phyloP scores from a whole-genome alignment of 805 yeast genomes.

The Nakazawaea siamensis region DNA sequence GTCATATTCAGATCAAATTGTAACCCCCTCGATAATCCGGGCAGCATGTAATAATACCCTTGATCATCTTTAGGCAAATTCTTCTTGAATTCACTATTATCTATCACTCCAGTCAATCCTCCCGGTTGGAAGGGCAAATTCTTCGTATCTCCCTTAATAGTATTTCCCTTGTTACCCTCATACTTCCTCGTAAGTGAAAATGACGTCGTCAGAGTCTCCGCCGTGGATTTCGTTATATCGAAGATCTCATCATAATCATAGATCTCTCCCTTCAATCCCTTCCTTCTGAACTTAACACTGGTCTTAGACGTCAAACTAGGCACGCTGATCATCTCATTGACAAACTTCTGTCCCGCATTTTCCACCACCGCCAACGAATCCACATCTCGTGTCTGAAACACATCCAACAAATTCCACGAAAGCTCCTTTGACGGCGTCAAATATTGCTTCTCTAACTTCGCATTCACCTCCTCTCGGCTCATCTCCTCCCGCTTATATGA shows the following conservation, averaged over 20 bases:
- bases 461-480: constrained; percentile 9
- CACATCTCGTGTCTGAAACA: constrained; percentile 47
- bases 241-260: constrained; percentile 54
- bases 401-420: constrained; percentile 63
- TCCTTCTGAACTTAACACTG: constrained; percentile 56
- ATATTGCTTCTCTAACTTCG: constrained; percentile 30
- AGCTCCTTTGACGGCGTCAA: constrained; percentile 57
- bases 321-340: constrained; percentile 36
- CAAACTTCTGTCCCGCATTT: constrained; percentile 24
- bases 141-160: constrained; percentile 57
- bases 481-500: constrained; percentile 4
- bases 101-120: constrained; percentile 36
- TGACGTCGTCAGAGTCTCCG: constrained; percentile 57
- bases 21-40: constrained; percentile 74
- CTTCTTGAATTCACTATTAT: constrained; percentile 22
- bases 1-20: neutral
- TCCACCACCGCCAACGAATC: constrained; percentile 12
- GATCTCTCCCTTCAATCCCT: constrained; percentile 71
- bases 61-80: constrained; percentile 56
- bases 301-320: constrained; percentile 64
- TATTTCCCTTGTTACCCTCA: constrained; percentile 48
- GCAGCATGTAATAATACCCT: constrained; percentile 80
- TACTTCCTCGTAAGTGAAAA: constrained; percentile 65
- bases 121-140: constrained; percentile 93
- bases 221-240: constrained; percentile 32